Base-by-base conservation (phyloP, 371 early-diverging fungal species). In the Mortierella sp. region DNA sequence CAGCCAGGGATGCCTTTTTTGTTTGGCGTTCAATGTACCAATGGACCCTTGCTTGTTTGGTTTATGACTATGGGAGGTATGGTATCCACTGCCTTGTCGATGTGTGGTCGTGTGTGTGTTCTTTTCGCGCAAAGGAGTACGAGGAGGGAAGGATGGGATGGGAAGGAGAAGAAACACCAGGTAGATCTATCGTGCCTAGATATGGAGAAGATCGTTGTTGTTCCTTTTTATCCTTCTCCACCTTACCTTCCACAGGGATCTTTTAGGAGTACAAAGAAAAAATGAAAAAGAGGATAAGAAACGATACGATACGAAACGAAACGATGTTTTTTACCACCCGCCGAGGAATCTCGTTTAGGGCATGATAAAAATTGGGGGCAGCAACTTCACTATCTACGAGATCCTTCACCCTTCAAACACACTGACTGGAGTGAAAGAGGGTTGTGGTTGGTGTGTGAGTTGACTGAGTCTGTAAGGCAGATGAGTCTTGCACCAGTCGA, bases 161-260 rank as follows among this genome's bases (percentile, higher is more conserved):
- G 21, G 38, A 21, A 65, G 65, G 35, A 65, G 21, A 38, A 38
- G 65, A 38, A 35, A 65, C 21, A 10, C 38, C 38, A 35, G 21
- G 35, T 38, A 65, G 38, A 38, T 65, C 41, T 41, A 65, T 65
- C 38, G 18, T 65, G 41, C 65, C 65, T 65, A 6, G 65, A 65
- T 65, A 65, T 65, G 65, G 65, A 65, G 35, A 65, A 21, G 65
- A 65, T 65, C 65, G 27, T 10, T 55, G 56, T 32, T 27, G 3
- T 27, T 56, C 8, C 27, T 27, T 24, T 24, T 24, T n/a, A 56
- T 24, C 46, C 49, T 71, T 48, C 21, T 70, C 10, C 44, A 8
- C 14, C 21, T 12, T 18, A 16, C 32, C 7, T 63, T 63, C 63
- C 38, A 35, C 63, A 63, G 63, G 63, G 32, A 38, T 29, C 12